These are phyloP conservation scores for Areca catechu DNA, from an alignment of 176 grass and related monocot species.

Conservation along the genomic window DNA sequence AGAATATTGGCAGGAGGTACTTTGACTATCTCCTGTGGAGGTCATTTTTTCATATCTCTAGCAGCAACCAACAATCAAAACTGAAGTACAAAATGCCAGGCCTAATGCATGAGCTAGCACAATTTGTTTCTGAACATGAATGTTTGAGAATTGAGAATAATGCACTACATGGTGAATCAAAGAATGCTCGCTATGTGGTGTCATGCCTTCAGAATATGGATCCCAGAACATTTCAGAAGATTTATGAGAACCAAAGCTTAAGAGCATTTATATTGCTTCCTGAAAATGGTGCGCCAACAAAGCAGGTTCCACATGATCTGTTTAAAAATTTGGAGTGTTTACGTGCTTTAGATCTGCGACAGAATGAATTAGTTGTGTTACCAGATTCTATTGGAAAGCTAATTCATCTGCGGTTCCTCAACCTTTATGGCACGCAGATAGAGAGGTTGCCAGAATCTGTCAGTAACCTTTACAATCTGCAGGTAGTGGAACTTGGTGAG, in stretches of 20 bases:
- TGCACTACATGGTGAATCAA: background rate
- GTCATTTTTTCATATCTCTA: constrained; percentile 32
- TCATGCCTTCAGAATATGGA: constrained; percentile 5
- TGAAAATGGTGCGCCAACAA: constrained; percentile 16
- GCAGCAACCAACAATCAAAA: background rate
- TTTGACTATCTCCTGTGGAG: background rate
- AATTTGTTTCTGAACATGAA: constrained; percentile 26
- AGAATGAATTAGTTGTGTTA: constrained; percentile 20
- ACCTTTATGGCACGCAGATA: constrained; percentile 25
- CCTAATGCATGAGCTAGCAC: constrained; percentile 31
- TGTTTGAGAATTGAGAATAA: constrained; percentile 9
- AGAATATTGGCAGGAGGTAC: no score
- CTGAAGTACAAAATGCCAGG: constrained; percentile 20
- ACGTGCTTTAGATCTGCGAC: constrained; percentile 33
- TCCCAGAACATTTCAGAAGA: constrained; percentile 23
- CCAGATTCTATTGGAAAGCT: constrained; percentile 32
- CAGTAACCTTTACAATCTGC: constrained; percentile 37
- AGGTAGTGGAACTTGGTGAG: constrained; percentile 30
- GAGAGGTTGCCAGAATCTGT: constrained; percentile 28
- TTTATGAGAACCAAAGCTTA: constrained; percentile 20
- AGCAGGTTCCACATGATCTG: constrained; percentile 16
- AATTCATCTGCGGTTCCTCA: constrained; percentile 43
- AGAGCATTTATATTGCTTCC: constrained; percentile 36
- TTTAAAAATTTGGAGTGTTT: constrained; percentile 28
- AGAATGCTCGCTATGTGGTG: constrained; percentile 23